These are phyloP conservation scores for Aspergillus ibericus DNA, from an alignment of 2,329 filamentous ascomycete genomes.

Conservation along the genomic window DNA sequence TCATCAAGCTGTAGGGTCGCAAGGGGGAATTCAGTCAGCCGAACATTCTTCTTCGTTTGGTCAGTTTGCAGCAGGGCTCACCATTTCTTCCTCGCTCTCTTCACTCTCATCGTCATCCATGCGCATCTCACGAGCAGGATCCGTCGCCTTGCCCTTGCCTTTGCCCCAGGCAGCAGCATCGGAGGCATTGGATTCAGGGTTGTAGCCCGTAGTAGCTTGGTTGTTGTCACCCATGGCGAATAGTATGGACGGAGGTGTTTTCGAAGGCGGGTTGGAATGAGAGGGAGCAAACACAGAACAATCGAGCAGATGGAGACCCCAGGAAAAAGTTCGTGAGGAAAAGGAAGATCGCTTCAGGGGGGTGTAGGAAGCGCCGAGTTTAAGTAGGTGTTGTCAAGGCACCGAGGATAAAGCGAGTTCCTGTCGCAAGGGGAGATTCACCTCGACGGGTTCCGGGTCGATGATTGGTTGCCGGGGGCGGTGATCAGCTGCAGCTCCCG, in stretches of 20 bases:
- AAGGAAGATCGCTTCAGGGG: not conserved
- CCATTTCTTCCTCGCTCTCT: constrained; percentile 58
- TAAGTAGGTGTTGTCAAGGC: constrained; percentile 17
- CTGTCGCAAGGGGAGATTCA: constrained; percentile 23
- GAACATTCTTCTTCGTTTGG: not conserved
- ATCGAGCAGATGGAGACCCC: constrained; percentile 63
- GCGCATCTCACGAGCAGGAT: constrained; percentile 59
- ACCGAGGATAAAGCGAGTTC: constrained; percentile 1
- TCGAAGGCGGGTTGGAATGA: constrained; percentile 12
- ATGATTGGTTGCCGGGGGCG: constrained; percentile 18
- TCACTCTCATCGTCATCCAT: constrained; percentile 74
- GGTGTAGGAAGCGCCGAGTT: not conserved
- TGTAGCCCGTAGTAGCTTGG: constrained; percentile 27
- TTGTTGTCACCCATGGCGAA: constrained; percentile 39
- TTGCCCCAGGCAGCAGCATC: constrained; percentile 59
- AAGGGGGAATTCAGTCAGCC: not conserved
- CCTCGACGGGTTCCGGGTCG: constrained; percentile 5
- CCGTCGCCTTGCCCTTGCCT: constrained; percentile 78
- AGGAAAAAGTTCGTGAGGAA: constrained; percentile 48
- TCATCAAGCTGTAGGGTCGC: constrained; percentile 1
- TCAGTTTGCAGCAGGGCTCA: constrained; percentile 23
- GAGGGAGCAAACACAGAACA: constrained; percentile 39
- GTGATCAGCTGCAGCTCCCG: constrained; percentile 20
- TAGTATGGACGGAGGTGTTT: constrained; percentile 3
- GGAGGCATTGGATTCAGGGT: constrained; percentile 42